A percentile compares a stretch with the other conserved stretches of the same genome.
Conservation (phyloP, 306 rosid genomes). For the Acacia acuminata region DNA sequence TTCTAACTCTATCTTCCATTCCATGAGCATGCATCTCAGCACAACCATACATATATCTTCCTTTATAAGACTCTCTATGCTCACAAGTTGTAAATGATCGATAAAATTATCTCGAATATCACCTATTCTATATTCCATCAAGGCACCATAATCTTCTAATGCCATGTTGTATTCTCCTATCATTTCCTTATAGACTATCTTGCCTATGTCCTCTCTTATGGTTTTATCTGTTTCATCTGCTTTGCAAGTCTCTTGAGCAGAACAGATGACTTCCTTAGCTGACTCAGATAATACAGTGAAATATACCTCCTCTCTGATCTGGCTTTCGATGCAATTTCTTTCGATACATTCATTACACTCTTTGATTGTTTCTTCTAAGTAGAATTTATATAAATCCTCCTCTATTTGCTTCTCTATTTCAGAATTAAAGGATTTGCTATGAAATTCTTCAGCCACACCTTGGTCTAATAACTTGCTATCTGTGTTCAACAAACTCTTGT, state of each 20-base stretch:
- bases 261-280: neutral
- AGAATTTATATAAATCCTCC: slow-evolving; percentile 33
- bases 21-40: slow-evolving; percentile 40
- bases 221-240: slow-evolving; percentile 21
- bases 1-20: slow-evolving; percentile 51
- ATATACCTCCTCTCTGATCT: slow-evolving; percentile 43
- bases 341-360: slow-evolving; percentile 51
- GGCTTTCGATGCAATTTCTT: slow-evolving; percentile 41
- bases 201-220: slow-evolving; percentile 45
- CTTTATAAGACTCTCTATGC: slow-evolving; percentile 33
- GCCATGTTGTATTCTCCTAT: slow-evolving; percentile 42
- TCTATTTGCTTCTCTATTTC: slow-evolving; percentile 47
- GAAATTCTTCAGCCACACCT: slow-evolving; percentile 34
- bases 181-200: slow-evolving; percentile 38
- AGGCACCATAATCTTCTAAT: slow-evolving; percentile 31
- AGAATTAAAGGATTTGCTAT: slow-evolving; percentile 5
- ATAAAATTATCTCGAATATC: slow-evolving; percentile 16
- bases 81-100: slow-evolving; percentile 4
- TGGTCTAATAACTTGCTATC: slow-evolving; percentile 36
- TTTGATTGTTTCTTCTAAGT: slow-evolving; percentile 37
- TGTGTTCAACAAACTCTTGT: slow-evolving; percentile 28
- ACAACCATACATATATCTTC: slow-evolving; percentile 55
- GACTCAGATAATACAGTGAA: neutral
- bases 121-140: slow-evolving; percentile 27
- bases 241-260: neutral